Evolutionary conservation across 2,329 filamentous ascomycete genomes (phyloP).

Genomic region (Hymenoscyphus fraxineus): DNA sequence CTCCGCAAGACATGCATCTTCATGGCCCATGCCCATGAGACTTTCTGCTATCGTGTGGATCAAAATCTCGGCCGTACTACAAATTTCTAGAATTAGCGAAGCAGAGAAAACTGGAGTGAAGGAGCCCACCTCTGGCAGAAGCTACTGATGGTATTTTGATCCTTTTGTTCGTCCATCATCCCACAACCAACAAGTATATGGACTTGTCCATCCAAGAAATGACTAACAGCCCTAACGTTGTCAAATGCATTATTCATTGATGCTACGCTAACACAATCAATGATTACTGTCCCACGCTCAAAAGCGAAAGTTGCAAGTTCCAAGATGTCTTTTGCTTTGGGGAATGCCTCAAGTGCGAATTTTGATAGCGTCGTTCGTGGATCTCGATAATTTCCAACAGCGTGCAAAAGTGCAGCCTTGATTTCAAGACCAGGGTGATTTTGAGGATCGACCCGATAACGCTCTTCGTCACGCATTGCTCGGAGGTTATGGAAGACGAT

Average conservation of each 20-base stretch:
- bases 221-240: slow-evolving; percentile 25
- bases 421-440: slow-evolving; percentile 43
- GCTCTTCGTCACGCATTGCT: slow-evolving; percentile 40
- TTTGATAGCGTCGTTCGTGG: slow-evolving; percentile 31
- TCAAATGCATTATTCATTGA: slow-evolving; percentile 16
- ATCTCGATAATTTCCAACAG: slow-evolving; percentile 21
- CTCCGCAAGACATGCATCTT: slow-evolving; percentile 37
- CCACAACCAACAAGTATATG: slow-evolving; percentile 26
- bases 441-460: slow-evolving; percentile 41
- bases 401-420: slow-evolving; percentile 39
- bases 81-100: background rate
- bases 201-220: slow-evolving; percentile 15
- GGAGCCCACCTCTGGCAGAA: slow-evolving; percentile 26
- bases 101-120: background rate
- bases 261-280: slow-evolving; percentile 25
- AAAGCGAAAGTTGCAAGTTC: slow-evolving; percentile 21
- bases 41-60: slow-evolving; percentile 22
- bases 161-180: slow-evolving; percentile 22
- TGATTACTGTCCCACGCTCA: slow-evolving; percentile 22
- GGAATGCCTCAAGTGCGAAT: slow-evolving; percentile 42
- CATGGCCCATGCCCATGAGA: slow-evolving; percentile 28
- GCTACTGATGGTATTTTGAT: slow-evolving; percentile 20
- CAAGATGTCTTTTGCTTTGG: slow-evolving; percentile 36
- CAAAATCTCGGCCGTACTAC: slow-evolving; percentile 22
- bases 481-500: slow-evolving; percentile 42